Percentiles rank a stretch among this genome's conserved stretches.
These are phyloP conservation scores for Pythium sp. DNA, from an alignment of 352 stramenopile species.

Conservation along the genomic window DNA sequence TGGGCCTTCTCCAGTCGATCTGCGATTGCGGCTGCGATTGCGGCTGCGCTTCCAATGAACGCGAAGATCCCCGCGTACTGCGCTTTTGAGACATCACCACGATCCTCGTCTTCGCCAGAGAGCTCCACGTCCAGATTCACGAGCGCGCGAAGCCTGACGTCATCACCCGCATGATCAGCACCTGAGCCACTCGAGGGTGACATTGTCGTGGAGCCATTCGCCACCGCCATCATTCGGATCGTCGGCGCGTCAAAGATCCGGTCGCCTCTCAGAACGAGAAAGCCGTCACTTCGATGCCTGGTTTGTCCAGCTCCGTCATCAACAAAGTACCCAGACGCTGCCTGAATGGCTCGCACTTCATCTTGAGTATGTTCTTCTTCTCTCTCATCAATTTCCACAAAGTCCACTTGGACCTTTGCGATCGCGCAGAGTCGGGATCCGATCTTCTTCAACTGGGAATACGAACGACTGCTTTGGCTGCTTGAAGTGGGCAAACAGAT, in stretches of 20 bases:
- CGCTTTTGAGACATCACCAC: not conserved
- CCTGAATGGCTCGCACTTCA: conserved; percentile 3
- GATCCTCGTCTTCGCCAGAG: not conserved
- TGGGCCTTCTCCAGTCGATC: not conserved
- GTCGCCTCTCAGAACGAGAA: conserved; percentile 16
- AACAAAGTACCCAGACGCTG: not conserved
- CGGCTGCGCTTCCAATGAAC: conserved; percentile 3
- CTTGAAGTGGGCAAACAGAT: conserved; percentile 10
- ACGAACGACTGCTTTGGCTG: not conserved
- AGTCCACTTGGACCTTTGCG: conserved; percentile 13
- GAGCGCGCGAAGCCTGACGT: conserved; percentile 17
- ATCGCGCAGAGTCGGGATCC: conserved; percentile 3
- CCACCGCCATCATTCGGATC: conserved; percentile 25
- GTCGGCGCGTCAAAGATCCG: conserved; percentile 26
- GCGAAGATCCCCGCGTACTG: conserved; percentile 21
- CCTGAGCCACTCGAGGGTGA: not conserved
- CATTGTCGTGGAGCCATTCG: not conserved
- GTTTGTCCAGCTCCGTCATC: not conserved
- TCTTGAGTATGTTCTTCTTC: not conserved
- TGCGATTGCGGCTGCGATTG: not conserved
- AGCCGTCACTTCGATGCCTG: conserved; percentile 15
- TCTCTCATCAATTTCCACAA: conserved; percentile 5
- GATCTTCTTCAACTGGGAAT: conserved; percentile 2
- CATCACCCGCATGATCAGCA: not conserved
- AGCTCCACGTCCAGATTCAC: conserved; percentile 24